phyloP scores from a whole-genome alignment of 805 yeast genomes.

The Yamadazyma laniorum region DNA sequence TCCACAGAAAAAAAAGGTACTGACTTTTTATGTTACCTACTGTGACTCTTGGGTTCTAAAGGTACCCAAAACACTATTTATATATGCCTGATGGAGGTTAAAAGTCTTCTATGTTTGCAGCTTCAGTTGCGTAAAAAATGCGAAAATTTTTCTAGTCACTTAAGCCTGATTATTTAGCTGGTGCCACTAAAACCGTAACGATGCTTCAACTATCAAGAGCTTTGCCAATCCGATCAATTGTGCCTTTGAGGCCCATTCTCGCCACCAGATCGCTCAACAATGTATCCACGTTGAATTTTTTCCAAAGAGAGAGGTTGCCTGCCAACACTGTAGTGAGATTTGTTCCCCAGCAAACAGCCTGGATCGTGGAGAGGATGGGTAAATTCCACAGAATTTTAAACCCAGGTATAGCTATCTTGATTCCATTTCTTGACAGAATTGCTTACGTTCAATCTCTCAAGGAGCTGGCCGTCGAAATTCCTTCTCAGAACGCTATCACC shows the following conservation, averaged over 20 bases:
- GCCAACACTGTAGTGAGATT: conserved; percentile 71
- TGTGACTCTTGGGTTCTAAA: too few relatives aligned
- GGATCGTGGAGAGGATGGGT: conserved; percentile 92
- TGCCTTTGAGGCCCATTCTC: background rate
- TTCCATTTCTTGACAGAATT: conserved; percentile 73
- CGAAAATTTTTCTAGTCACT: conserved; percentile 7
- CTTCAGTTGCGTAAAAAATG: background rate
- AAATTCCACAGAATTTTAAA: conserved; percentile 62
- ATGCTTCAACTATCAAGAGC: background rate
- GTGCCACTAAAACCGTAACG: background rate
- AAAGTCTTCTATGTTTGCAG: conserved; percentile 1
- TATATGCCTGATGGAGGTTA: background rate
- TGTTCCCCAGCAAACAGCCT: conserved; percentile 88
- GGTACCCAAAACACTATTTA: too few relatives aligned
- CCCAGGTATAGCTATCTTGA: conserved; percentile 73
- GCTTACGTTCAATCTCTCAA: conserved; percentile 80
- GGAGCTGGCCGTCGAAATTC: conserved; percentile 83
- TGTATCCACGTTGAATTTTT: conserved; percentile 42
- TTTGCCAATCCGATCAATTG: background rate
- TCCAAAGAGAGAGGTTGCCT: conserved; percentile 65
- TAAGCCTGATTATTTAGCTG: background rate
- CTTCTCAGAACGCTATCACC: conserved; percentile 81
- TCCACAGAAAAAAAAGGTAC: too few relatives aligned
- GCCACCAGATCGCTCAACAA: conserved; percentile 6
- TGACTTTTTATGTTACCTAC: too few relatives aligned